Conservation (phyloP, 2,329 filamentous ascomycete species). For the Hypoxylon sp. region DNA sequence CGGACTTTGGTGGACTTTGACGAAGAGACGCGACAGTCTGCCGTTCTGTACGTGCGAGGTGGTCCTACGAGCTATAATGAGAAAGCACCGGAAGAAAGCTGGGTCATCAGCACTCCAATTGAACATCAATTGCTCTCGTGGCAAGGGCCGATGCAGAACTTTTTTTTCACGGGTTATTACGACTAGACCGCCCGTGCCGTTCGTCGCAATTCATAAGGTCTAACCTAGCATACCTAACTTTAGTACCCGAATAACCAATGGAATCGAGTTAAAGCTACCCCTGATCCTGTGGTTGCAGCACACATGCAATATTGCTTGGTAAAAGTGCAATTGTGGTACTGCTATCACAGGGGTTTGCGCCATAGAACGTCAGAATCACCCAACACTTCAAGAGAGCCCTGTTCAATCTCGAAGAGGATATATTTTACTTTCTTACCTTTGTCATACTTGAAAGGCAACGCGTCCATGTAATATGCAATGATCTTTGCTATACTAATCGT, state of each 20-base stretch:
- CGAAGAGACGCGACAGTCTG: slow-evolving; percentile 31
- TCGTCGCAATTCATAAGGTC: too few species aligned
- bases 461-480: too few species aligned
- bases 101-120: slow-evolving; percentile 16
- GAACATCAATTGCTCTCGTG: slow-evolving; percentile 28
- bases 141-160: slow-evolving; percentile 34
- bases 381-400: background rate
- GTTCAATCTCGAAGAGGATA: slow-evolving; percentile 1
- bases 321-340: too few species aligned
- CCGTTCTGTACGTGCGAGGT: slow-evolving; percentile 37
- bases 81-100: slow-evolving; percentile 5
- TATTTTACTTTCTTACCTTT: too few species aligned
- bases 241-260: too few species aligned
- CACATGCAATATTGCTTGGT: too few species aligned
- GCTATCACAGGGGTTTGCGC: too few species aligned
- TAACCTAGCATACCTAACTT: too few species aligned
- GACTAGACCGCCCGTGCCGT: slow-evolving; percentile 12
- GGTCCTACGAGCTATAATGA: slow-evolving; percentile 4
- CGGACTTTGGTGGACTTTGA: slow-evolving; percentile 31
- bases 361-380: background rate
- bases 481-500: too few species aligned
- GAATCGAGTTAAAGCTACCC: too few species aligned
- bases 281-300: too few species aligned
- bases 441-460: too few species aligned
- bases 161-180: slow-evolving; percentile 26